Base-by-base conservation (phyloP, 345 rosid species). In the Brassica rapa region DNA sequence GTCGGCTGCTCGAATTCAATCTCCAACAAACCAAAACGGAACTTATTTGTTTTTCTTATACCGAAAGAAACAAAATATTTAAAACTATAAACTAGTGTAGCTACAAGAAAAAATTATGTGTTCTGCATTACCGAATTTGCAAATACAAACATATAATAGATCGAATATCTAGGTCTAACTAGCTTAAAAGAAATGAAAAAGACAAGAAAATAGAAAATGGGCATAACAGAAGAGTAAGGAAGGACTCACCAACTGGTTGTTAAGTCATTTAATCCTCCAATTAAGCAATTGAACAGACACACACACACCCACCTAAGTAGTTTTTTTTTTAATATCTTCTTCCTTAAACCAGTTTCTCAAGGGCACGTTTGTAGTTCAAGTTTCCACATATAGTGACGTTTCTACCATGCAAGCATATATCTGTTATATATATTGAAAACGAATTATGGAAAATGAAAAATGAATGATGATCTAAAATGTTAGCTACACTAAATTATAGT, bases 241-340 rank as follows among this genome's bases (percentile, higher is more conserved):
- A 65, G 53, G 66, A 80, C 30, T 74, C 76, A 88, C 94, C 94
- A 80, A 90, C 92, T 86, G 90, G 92, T 88, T 11, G 94, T 88
- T 87, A 88, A 84, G 86, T 68, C 71, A 75, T 83, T 82, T 82
- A 87, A 84, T 82, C 86, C 83, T 80, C 79, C 81, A 76, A 80
- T 86, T 88, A 86, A 86, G 91, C 88, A 86, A 89, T 73, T 63
- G 84, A 82, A 74, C 71, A 70, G 83, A 70, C 83, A 73, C 84
- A 68, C 84, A 59, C 80, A 51, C 57, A 46, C 71, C 56, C 66
- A 46, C 16, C 55, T 46, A 12, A 46, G 15, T 46, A 71, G 67
- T 80, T 73, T 59, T 24, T 8, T 6, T 19, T 23, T 10, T 57
- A 49, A 49, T 49, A 5, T 53, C 23, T 53, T 82, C 80, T 65